These are phyloP conservation scores for Saccharomyces kudriavzevii DNA, from an alignment of 805 yeast species.

Conservation along the genomic window DNA sequence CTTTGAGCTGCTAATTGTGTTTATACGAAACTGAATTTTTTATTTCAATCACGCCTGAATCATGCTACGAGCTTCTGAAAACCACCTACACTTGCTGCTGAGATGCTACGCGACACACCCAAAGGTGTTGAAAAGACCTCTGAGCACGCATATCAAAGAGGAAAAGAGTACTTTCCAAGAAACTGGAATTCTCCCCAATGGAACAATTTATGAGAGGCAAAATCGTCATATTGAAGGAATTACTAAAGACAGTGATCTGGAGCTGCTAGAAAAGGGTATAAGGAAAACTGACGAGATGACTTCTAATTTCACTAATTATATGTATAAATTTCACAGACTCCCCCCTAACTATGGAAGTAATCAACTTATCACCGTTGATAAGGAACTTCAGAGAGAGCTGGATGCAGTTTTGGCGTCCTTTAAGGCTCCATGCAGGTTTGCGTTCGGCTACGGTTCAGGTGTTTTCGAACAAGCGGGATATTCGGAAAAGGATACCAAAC, in stretches of 20 bases:
- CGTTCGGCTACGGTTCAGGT: constrained; percentile 94
- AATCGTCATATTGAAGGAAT: neutral
- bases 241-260: constrained; percentile 10
- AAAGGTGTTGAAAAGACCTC: neutral
- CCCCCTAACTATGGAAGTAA: constrained; percentile 55
- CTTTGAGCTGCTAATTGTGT: neutral
- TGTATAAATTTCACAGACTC: constrained; percentile 33
- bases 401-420: constrained; percentile 46
- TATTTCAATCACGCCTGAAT: neutral
- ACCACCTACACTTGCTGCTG: neutral
- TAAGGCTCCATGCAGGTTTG: constrained; percentile 63
- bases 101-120: neutral
- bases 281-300: constrained; percentile 19
- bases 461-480: constrained; percentile 73
- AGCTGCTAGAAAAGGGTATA: constrained; percentile 22
- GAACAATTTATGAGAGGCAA: neutral
- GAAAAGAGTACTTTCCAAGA: neutral
- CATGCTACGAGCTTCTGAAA: neutral
- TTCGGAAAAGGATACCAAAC: constrained; percentile 30
- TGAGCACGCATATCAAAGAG: neutral
- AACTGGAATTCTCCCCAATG: neutral
- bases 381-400: constrained; percentile 38
- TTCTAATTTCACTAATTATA: constrained; percentile 21
- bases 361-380: constrained; percentile 44
- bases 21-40: neutral